A percentile compares a stretch with the other conserved stretches of the same genome.
Evolutionary conservation across 148 eudicot species (phyloP).

Genomic region (Rhododendron ovatum): DNA sequence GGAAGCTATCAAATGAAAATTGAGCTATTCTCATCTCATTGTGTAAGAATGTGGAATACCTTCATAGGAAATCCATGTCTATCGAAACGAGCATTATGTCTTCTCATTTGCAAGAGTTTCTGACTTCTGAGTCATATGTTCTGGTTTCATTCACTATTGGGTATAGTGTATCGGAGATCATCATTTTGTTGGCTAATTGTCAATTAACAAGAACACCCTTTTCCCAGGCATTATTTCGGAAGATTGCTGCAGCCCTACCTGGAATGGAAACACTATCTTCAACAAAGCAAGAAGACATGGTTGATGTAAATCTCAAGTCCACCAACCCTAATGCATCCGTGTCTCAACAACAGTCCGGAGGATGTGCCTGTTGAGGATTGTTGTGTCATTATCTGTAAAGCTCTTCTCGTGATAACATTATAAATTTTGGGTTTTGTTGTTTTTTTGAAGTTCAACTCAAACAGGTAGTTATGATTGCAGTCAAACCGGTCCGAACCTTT

Average conservation of each 20-base stretch:
- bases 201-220: not conserved
- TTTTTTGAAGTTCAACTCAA: not conserved
- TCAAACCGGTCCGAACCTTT: not conserved
- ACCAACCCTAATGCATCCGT: slow-evolving; percentile 35
- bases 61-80: not conserved
- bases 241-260: slow-evolving; percentile 53
- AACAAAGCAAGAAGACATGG: slow-evolving; percentile 55
- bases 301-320: slow-evolving; percentile 51
- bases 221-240: slow-evolving; percentile 42
- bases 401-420: not conserved
- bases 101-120: not conserved
- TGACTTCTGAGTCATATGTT: not conserved
- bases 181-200: not conserved
- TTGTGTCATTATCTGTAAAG: slow-evolving; percentile 1
- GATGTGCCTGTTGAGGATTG: slow-evolving; percentile 34
- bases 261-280: slow-evolving; percentile 59
- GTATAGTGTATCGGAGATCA: not conserved
- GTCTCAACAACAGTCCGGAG: slow-evolving; percentile 41
- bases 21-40: not conserved
- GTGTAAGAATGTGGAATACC: not conserved
- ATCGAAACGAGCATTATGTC: not conserved
- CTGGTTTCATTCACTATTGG: not conserved
- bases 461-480: not conserved
- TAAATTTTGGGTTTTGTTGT: not conserved
- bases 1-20: not conserved